Evolutionary conservation across 2,329 filamentous ascomycete genomes (phyloP), one percentile per base, ranked within the genome.

Genomic region (Parasarocladium wereldwijsianum): DNA sequence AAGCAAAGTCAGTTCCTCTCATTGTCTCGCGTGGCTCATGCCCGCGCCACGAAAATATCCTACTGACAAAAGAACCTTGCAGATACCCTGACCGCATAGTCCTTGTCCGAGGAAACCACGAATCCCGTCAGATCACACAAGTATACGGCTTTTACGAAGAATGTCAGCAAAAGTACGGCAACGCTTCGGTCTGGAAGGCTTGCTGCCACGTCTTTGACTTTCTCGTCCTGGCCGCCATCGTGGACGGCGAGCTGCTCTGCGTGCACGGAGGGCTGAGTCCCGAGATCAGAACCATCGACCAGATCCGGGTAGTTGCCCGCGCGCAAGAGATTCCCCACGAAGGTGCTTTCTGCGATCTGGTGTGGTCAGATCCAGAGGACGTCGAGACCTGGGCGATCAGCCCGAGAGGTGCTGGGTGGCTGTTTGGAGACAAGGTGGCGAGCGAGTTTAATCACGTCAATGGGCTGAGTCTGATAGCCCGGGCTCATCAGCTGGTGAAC

Each of bases 171-270:
- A 98, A 98, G 57, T 98, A 98, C 52, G 90, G 90, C 47, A 96
- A 94, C 49, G 85, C 90, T 9, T 94, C 92, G 28, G 90, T 98
- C n/a, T 98, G 90, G 90, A 93, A 98, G 55, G 90, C 93, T 35
- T 98, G 94, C 55, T 98, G 90, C 39, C 90, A 98, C 52, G 93
- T 98, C 58, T 98, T 98, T 53, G 90, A 98, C 54, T 98, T 93
- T 54, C 71, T 98, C 17, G 93, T 92, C 3, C 67, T 98, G 14
- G 90, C 84, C 33, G 92, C 93, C 37, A 93, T 98, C 40, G 93
- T 98, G 44, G 92, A 98, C 49, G 82, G 94, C 45, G 85, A 94
- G 49, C 93, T 98, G 36, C 93, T 98, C 47, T 98, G 90, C 52
- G 90, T 98, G 18, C 90, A 98, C 54, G 90, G 90, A 44, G 90